Evolutionary conservation across 169 alveolate species (phyloP).

Genomic region (Sarcocystis neurona): DNA sequence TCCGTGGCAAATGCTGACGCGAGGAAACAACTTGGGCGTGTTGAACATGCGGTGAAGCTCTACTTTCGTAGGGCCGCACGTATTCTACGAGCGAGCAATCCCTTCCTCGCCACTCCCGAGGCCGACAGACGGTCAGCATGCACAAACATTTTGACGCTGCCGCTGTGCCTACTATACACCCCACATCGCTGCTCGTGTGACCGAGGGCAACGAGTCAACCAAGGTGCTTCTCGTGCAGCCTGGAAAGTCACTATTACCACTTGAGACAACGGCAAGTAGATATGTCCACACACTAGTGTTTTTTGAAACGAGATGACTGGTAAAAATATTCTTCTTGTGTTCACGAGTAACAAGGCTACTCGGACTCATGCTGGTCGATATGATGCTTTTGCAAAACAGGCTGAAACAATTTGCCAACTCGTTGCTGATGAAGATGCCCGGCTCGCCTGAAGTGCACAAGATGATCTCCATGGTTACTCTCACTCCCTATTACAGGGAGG

Average conservation of each 20-base stretch:
- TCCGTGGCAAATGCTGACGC: slow-evolving; percentile 3
- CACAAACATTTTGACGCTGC: too few relatives aligned
- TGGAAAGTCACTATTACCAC: too few relatives aligned
- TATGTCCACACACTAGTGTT: too few relatives aligned
- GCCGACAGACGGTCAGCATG: slow-evolving; percentile 56
- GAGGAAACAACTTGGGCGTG: slow-evolving; percentile 14
- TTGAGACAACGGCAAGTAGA: too few relatives aligned
- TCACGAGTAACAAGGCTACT: too few relatives aligned
- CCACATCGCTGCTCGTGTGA: too few relatives aligned
- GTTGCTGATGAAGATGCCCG: slow-evolving; percentile 62
- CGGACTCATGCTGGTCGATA: neutral
- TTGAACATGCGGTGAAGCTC: slow-evolving; percentile 50
- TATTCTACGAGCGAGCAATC: slow-evolving; percentile 51
- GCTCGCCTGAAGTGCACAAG: slow-evolving; percentile 47
- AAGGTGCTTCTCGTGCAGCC: too few relatives aligned
- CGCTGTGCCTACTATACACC: too few relatives aligned
- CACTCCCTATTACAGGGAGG: slow-evolving; percentile 62
- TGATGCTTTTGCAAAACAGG: neutral
- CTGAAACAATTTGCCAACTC: slow-evolving; percentile 46
- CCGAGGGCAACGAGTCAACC: too few relatives aligned
- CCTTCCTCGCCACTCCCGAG: slow-evolving; percentile 42
- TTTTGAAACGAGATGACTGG: too few relatives aligned
- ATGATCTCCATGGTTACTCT: slow-evolving; percentile 62
- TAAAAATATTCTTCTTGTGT: too few relatives aligned
- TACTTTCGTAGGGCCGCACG: slow-evolving; percentile 59